These are phyloP conservation scores for Calonectria pauciramosa DNA, from an alignment of 2,329 filamentous ascomycete species.

Conservation along the genomic window DNA sequence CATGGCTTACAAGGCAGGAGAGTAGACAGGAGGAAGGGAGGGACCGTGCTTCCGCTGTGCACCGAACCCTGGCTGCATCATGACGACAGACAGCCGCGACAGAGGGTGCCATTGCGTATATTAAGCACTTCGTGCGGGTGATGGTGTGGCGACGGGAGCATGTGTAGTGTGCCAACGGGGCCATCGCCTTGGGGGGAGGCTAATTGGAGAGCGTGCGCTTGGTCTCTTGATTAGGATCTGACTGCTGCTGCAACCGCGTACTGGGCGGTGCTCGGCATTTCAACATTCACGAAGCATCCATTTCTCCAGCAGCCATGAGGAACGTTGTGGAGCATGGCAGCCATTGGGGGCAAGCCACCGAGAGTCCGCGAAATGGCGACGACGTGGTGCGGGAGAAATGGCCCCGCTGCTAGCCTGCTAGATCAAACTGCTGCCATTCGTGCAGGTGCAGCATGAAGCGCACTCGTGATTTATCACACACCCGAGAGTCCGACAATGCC, in stretches of 20 bases:
- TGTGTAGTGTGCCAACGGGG: neutral
- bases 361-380: constrained; percentile 32
- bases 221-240: neutral
- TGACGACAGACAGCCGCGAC: constrained; percentile 8
- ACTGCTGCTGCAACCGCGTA: neutral
- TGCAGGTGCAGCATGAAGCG: constrained; percentile 22
- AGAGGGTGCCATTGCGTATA: neutral
- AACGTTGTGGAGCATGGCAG: neutral
- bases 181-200: neutral
- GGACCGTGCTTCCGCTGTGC: constrained; percentile 7
- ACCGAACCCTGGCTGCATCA: constrained; percentile 21
- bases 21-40: constrained; percentile 25
- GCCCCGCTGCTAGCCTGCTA: constrained; percentile 25
- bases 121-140: neutral
- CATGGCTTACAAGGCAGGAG: constrained; percentile 37
- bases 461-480: constrained; percentile 34
- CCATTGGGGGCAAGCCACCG: constrained; percentile 8
- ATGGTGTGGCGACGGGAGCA: neutral
- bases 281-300: neutral
- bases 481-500: constrained; percentile 42
- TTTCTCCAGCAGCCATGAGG: neutral
- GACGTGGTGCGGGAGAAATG: constrained; percentile 19
- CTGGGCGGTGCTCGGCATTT: neutral
- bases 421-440: constrained; percentile 20
- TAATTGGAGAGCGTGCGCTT: neutral